Conservation (phyloP, 1,284 basidiomycete genomes). For the Rhodotorula sp. region DNA sequence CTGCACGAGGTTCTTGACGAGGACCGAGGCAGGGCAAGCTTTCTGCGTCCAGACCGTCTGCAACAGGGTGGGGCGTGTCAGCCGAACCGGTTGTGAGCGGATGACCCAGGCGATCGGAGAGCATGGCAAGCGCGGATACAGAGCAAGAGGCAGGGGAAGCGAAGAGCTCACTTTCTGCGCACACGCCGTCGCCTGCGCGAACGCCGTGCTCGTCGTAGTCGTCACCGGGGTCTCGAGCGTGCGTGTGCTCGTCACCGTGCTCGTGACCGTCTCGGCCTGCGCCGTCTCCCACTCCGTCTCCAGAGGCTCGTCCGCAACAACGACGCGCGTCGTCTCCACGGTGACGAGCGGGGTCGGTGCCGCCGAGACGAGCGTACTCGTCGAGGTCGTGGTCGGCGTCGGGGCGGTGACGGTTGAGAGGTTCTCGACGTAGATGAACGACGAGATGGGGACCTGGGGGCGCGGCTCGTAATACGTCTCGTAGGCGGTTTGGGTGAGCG, state of each 20-base stretch:
- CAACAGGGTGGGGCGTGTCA: too few relatives aligned
- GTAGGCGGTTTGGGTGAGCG: neutral
- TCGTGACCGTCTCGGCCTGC: neutral
- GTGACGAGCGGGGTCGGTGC: constrained; percentile 3
- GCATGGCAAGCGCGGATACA: too few relatives aligned
- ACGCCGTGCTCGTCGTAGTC: neutral
- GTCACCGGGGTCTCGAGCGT: neutral
- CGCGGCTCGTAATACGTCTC: neutral
- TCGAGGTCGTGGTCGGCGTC: neutral
- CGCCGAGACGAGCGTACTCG: neutral
- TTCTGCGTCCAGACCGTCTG: constrained; percentile 4
- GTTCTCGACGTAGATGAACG: neutral
- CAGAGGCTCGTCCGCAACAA: neutral
- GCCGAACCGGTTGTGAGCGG: too few relatives aligned
- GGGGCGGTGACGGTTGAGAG: neutral
- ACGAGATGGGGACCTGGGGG: neutral
- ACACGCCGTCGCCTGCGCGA: neutral
- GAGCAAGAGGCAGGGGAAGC: neutral
- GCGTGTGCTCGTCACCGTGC: neutral
- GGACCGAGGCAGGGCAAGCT: neutral
- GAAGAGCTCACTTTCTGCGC: neutral
- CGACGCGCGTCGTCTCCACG: too few relatives aligned
- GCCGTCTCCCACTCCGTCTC: neutral
- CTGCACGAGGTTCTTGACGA: constrained; percentile 2
- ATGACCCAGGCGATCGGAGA: too few relatives aligned